A percentile compares a stretch with the other conserved stretches of the same genome.
Evolutionary conservation across 192 early-diverging fungal genomes (phyloP).

Genomic region (Mortierella claussenii): DNA sequence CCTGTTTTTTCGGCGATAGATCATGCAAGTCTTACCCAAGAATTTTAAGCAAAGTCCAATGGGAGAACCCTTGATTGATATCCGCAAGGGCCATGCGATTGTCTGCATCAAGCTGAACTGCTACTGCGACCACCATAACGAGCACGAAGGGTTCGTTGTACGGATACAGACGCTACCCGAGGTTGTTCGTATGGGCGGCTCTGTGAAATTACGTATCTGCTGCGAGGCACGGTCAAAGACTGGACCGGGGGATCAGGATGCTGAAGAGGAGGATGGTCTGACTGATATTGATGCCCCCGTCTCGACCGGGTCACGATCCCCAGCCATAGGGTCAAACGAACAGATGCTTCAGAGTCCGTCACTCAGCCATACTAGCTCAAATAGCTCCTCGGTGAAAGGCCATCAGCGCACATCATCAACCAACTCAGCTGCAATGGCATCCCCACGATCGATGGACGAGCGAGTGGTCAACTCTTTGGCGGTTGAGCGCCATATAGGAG

Average conservation of each 20-base stretch:
- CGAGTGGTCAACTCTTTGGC: conserved; percentile 22
- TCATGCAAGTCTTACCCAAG: conserved; percentile 50
- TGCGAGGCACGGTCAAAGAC: conserved; percentile 48
- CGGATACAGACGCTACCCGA: conserved; percentile 36
- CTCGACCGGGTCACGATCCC: conserved; percentile 44
- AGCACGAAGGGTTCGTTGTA: conserved; percentile 50
- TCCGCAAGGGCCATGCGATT: conserved; percentile 45
- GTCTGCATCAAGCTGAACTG: conserved; percentile 52
- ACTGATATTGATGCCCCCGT: conserved; percentile 50
- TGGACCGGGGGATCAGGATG: conserved; percentile 33
- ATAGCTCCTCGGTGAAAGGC: conserved; percentile 33
- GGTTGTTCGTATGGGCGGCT: conserved; percentile 45
- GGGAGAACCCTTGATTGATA: conserved; percentile 44
- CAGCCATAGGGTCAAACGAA: conserved; percentile 26
- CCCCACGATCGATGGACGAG: conserved; percentile 48
- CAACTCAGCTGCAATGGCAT: conserved; percentile 47
- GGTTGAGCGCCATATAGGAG: conserved; percentile 9
- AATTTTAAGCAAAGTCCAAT: conserved; percentile 47
- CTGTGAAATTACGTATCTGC: conserved; percentile 50
- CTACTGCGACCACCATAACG: conserved; percentile 50
- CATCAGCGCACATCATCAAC: conserved; percentile 44
- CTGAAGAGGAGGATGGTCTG: conserved; percentile 43
- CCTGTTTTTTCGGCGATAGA: conserved; percentile 4
- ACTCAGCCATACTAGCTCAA: conserved; percentile 31
- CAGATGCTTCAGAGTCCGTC: conserved; percentile 52